A percentile compares a stretch with the other conserved stretches of the same genome.
Conservation (phyloP, 495 filamentous ascomycete species). For the Astrocystis sublimbata region DNA sequence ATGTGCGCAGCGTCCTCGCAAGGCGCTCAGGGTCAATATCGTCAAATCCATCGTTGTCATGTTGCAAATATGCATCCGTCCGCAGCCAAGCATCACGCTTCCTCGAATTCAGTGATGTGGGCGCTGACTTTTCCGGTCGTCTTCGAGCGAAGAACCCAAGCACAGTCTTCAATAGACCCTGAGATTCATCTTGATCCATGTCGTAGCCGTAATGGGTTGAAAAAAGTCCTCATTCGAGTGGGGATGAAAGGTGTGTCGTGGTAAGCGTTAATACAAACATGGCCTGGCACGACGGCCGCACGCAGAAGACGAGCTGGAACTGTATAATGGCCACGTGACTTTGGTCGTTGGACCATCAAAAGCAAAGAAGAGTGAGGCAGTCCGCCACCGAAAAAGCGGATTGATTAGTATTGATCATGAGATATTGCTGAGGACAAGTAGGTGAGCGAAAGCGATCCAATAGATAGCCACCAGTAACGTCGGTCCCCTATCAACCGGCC, state of each 20-base stretch:
- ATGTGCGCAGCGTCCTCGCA: conserved; percentile 28
- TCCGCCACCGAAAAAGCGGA: too few relatives aligned
- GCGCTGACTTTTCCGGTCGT: conserved; percentile 33
- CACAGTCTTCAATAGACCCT: conserved; percentile 29
- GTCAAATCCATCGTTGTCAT: conserved; percentile 26
- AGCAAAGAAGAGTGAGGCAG: too few relatives aligned
- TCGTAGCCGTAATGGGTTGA: not conserved
- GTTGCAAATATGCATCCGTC: conserved; percentile 38
- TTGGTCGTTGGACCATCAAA: too few relatives aligned
- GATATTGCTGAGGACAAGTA: too few relatives aligned
- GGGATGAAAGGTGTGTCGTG: not conserved
- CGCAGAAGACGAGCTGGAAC: not conserved
- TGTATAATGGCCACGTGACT: not conserved
- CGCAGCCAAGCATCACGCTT: conserved; percentile 35
- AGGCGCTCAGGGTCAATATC: conserved; percentile 25
- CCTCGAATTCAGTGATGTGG: conserved; percentile 29
- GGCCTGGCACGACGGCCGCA: not conserved
- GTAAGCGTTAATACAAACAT: not conserved
- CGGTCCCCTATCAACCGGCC: too few relatives aligned
- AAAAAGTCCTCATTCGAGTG: not conserved
- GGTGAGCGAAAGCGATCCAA: too few relatives aligned
- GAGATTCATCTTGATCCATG: conserved; percentile 21
- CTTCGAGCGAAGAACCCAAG: conserved; percentile 38
- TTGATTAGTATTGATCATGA: too few relatives aligned
- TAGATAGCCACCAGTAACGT: too few relatives aligned